Evolutionary conservation across 805 yeast genomes (phyloP).

Genomic region (Starmerella gropengiesseri): DNA sequence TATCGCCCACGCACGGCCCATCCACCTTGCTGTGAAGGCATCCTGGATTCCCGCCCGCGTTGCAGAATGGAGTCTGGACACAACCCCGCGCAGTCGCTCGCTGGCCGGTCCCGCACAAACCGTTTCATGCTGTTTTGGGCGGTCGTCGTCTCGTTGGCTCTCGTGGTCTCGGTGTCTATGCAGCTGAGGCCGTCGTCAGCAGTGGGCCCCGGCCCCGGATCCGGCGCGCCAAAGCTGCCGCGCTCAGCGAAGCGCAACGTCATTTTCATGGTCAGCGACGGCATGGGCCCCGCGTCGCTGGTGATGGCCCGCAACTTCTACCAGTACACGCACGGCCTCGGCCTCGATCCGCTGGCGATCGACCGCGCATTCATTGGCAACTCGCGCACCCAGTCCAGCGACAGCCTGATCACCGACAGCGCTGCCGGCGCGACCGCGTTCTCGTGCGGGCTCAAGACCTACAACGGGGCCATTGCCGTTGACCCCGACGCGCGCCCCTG

Average conservation of each 20-base stretch:
- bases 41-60: background rate
- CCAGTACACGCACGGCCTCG: slow-evolving; percentile 42
- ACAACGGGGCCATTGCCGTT: slow-evolving; percentile 90
- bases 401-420: slow-evolving; percentile 76
- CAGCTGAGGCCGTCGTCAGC: background rate
- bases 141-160: slow-evolving; percentile 5
- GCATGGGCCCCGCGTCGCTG: slow-evolving; percentile 88
- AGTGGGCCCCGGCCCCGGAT: background rate
- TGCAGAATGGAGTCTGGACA: background rate
- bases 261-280: slow-evolving; percentile 83
- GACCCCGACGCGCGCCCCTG: slow-evolving; percentile 58
- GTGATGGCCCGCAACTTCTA: slow-evolving; percentile 67
- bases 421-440: slow-evolving; percentile 98
- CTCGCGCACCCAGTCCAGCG: slow-evolving; percentile 70
- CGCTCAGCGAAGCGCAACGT: slow-evolving; percentile 41
- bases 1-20: background rate
- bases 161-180: background rate
- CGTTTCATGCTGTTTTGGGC: slow-evolving; percentile 7
- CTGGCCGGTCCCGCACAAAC: background rate
- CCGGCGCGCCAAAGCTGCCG: background rate
- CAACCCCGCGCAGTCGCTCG: slow-evolving; percentile 3
- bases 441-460: slow-evolving; percentile 69
- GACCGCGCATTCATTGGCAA: slow-evolving; percentile 71
- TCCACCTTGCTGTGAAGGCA: background rate
- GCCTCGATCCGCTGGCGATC: slow-evolving; percentile 45